Percentiles rank a stretch among this genome's conserved stretches.
These are phyloP conservation scores for Fusarium sp. DNA, from an alignment of 2,329 filamentous ascomycete genomes.

Conservation along the genomic window DNA sequence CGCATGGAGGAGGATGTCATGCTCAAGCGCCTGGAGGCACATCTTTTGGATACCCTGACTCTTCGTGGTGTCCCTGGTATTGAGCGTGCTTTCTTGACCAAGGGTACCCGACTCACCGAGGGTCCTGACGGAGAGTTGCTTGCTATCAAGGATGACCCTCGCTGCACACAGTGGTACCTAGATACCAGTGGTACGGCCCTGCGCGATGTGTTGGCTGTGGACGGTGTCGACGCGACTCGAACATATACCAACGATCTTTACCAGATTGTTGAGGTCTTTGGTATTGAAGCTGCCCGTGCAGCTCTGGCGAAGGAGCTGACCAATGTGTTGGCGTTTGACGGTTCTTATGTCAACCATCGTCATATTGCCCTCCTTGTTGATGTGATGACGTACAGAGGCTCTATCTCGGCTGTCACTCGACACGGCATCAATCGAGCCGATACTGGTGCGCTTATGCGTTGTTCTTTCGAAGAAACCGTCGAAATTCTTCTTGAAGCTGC, in stretches of 20 bases:
- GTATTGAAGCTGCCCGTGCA: constrained; percentile 92
- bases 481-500: constrained; percentile 98
- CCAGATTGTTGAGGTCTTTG: constrained; percentile 93
- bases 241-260: constrained; percentile 97
- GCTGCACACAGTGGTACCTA: constrained; percentile 93
- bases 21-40: constrained; percentile 90
- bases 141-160: constrained; percentile 77
- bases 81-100: constrained; percentile 92
- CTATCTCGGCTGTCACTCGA: constrained; percentile 94
- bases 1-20: constrained; percentile 88
- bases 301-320: constrained; percentile 90
- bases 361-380: constrained; percentile 95
- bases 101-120: constrained; percentile 77
- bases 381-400: constrained; percentile 96
- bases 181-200: constrained; percentile 94
- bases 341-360: constrained; percentile 99
- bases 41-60: constrained; percentile 90
- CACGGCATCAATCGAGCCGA: constrained; percentile 99
- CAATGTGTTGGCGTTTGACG: constrained; percentile 95
- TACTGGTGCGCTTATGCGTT: constrained; percentile 98
- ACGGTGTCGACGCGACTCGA: constrained; percentile 86
- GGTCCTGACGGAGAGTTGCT: constrained; percentile 78
- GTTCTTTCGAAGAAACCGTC: constrained; percentile 99
- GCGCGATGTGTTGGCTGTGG: constrained; percentile 84
- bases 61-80: constrained; percentile 92